A percentile compares a stretch with the other conserved stretches of the same genome.
Evolutionary conservation across 2,329 filamentous ascomycete species (phyloP).

Genomic region (Aureobasidium sp.): DNA sequence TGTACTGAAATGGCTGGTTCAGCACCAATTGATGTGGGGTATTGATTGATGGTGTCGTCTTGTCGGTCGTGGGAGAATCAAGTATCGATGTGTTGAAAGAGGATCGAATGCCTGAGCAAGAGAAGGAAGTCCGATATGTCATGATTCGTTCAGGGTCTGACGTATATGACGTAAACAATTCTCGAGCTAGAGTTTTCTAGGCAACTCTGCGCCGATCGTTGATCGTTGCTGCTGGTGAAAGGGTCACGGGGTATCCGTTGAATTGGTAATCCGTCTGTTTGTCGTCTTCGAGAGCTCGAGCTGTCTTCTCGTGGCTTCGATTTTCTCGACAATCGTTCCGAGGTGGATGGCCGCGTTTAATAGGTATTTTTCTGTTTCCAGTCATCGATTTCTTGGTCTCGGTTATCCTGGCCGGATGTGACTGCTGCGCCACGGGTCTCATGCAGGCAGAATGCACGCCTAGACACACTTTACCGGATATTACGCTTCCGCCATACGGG

Average conservation of each 20-base stretch:
- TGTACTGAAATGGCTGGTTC: neutral
- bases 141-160: constrained; percentile 3
- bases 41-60: neutral
- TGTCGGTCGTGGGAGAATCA: neutral
- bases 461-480: constrained; percentile 8
- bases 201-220: constrained; percentile 4
- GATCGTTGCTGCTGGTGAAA: neutral
- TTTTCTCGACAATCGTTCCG: neutral
- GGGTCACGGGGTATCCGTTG: constrained; percentile 11
- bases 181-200: neutral
- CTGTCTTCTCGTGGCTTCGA: neutral
- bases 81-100: neutral
- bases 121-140: constrained; percentile 8
- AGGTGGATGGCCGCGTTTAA: neutral
- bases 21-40: constrained; percentile 5
- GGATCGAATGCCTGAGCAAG: constrained; percentile 11
- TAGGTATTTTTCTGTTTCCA: neutral
- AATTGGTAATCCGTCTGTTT: constrained; percentile 4
- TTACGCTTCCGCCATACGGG: neutral
- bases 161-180: neutral
- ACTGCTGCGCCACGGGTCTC: constrained; percentile 3
- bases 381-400: neutral
- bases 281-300: neutral
- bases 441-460: constrained; percentile 9
- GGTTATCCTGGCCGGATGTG: constrained; percentile 7